phyloP scores from a whole-genome alignment of 306 rosid species.

The Astragalus glycyphyllos region DNA sequence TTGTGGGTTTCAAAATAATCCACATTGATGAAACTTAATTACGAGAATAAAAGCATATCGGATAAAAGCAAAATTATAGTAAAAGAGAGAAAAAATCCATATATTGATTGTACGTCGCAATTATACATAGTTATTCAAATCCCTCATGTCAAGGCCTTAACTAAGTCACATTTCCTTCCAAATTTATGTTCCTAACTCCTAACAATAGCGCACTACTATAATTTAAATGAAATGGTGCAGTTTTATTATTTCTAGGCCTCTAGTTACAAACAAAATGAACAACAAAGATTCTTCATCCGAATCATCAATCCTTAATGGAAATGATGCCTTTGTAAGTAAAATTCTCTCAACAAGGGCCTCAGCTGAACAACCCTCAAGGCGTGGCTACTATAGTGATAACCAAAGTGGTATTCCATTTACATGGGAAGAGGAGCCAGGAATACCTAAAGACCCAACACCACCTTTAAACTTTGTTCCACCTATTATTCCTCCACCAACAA shows the following conservation, averaged over 20 bases:
- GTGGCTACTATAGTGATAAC: background rate
- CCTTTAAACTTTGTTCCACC: background rate
- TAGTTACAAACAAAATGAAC: constrained; percentile 6
- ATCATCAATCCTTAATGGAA: constrained; percentile 24
- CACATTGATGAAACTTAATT: too few species aligned
- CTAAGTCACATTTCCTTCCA: background rate
- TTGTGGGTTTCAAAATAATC: too few species aligned
- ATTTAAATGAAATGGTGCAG: background rate
- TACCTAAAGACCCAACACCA: background rate
- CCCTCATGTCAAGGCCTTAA: background rate
- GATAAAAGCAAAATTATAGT: too few species aligned
- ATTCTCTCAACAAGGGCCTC: background rate
- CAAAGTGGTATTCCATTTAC: constrained; percentile 33
- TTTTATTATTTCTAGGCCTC: background rate
- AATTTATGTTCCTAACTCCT: too few species aligned
- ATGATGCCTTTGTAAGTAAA: constrained; percentile 25
- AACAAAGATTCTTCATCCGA: background rate
- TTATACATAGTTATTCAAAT: background rate
- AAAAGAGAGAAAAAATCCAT: too few species aligned
- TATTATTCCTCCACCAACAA: background rate
- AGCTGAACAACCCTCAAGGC: background rate
- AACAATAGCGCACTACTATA: background rate
- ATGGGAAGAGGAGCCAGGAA: constrained; percentile 44
- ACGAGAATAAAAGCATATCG: too few species aligned
- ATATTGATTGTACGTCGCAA: background rate